Conservation (phyloP, 2,329 filamentous ascomycete species). For the Trichoderma afroharzianum region DNA sequence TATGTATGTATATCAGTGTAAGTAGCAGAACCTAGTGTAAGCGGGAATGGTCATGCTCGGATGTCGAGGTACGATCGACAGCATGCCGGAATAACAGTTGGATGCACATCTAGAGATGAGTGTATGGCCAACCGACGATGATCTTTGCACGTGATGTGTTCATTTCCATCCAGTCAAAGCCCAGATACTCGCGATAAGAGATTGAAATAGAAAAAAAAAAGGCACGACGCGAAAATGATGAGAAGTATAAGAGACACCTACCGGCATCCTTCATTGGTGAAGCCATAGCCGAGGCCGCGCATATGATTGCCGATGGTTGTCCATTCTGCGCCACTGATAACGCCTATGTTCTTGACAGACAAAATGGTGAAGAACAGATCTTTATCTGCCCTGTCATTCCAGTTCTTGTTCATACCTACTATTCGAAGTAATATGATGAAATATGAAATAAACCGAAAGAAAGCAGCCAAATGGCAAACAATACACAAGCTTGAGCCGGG, state of each 20-base stretch:
- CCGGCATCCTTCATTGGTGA: conserved; percentile 63
- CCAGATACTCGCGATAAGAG: background rate
- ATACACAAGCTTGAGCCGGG: conserved; percentile 9
- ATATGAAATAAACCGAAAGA: background rate
- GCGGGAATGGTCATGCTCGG: background rate
- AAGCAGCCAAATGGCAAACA: background rate
- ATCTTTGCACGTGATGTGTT: background rate
- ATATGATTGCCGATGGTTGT: conserved; percentile 59
- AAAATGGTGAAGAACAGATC: conserved; percentile 62
- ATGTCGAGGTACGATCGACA: background rate
- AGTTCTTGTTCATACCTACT: conserved; percentile 51
- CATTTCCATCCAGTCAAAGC: background rate
- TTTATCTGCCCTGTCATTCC: conserved; percentile 59
- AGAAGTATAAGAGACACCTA: conserved; percentile 36
- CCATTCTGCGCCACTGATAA: conserved; percentile 62
- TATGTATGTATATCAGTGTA: background rate
- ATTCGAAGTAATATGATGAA: background rate
- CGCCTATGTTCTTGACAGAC: conserved; percentile 59
- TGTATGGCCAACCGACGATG: background rate
- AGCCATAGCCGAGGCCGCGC: conserved; percentile 57
- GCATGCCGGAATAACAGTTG: too few species aligned
- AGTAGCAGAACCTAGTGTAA: background rate
- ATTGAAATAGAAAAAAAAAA: background rate
- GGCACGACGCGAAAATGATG: background rate
- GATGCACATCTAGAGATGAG: background rate